These are phyloP conservation scores for Emericellopsis cladophorae DNA, from an alignment of 2,329 filamentous ascomycete genomes.

Conservation along the genomic window DNA sequence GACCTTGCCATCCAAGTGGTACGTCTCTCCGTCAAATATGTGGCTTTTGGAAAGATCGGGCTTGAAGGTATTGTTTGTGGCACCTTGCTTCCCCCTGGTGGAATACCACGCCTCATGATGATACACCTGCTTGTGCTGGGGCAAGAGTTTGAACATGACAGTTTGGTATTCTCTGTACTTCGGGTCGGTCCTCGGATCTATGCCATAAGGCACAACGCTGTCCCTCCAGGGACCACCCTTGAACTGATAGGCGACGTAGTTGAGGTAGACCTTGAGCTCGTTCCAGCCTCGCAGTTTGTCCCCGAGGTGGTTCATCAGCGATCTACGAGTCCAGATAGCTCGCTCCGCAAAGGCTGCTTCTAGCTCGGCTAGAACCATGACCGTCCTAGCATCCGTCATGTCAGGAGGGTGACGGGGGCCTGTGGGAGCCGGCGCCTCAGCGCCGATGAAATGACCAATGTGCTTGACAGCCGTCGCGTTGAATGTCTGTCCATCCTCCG, in stretches of 20 bases:
- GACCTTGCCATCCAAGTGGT: constrained; percentile 71
- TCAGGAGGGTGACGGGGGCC: constrained; percentile 50
- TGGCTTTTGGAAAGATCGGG: constrained; percentile 41
- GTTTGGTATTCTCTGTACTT: constrained; percentile 78
- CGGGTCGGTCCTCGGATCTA: constrained; percentile 71
- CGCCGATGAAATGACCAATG: constrained; percentile 43
- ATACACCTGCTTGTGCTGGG: not conserved
- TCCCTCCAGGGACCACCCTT: constrained; percentile 87
- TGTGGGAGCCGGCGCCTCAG: constrained; percentile 46
- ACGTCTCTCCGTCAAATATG: constrained; percentile 68
- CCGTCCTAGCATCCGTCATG: constrained; percentile 47
- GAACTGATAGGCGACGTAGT: constrained; percentile 86
- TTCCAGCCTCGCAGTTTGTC: constrained; percentile 37
- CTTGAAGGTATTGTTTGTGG: constrained; percentile 11
- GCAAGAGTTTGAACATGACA: constrained; percentile 63
- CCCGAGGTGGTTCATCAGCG: constrained; percentile 60
- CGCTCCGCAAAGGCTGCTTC: constrained; percentile 55
- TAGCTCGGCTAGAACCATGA: constrained; percentile 51
- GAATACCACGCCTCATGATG: not conserved
- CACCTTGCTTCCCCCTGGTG: constrained; percentile 15
- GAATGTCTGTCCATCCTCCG: constrained; percentile 41
- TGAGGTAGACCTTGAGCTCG: constrained; percentile 60
- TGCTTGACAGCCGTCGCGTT: constrained; percentile 49
- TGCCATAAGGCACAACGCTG: constrained; percentile 69
- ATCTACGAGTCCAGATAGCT: constrained; percentile 78